Evolutionary conservation across 306 rosid genomes (phyloP), one percentile per base, ranked within the genome.

Genomic region (Vigna nakashimae): DNA sequence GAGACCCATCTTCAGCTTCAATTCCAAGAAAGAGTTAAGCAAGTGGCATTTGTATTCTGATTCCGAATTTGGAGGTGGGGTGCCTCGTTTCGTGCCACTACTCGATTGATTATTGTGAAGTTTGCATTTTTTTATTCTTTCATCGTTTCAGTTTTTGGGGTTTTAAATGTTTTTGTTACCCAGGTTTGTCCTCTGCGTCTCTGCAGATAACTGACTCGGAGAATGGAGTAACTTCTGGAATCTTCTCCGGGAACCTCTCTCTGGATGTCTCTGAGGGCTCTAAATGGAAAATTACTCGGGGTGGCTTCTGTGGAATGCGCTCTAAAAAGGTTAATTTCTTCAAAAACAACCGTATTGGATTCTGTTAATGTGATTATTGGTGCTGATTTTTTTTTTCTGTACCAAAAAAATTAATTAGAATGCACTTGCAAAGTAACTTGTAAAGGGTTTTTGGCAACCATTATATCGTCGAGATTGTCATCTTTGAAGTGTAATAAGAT

Each of bases 301-400:
- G 96, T 84, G 98, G 98, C 26, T 94, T 91, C 74, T 94, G 97
- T 65, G 97, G 98, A 79, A 94, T 94, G 98, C 93, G 96, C 40
- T 94, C 98, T 26, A 94, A 89, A 82, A 90, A 89, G 98, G 97
- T 90, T 53, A 40, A 5, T 64, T 66, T 82, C 60, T 65, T 26
- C n/a, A 22, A 32, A 42, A 30, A 30, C 17, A 42, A 42, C 6
- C 32, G 2, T 55, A 38, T 45, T 64, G 74, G 56, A 71, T 63
- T 70, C 59, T 15, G 28, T 59, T 64, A 51, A 24, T 62, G 30
- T 22, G 40, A 43, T 62, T 62, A 57, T 48, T 69, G 49, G 68
- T 69, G 60, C 4, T 32, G 74, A 18, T 24, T 66, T 67, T 26
- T 65, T 53, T 53, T 28, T 65, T 15, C 6, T 14, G 15, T 6